These are phyloP conservation scores for Blastobotrys muscicola DNA, from an alignment of 805 yeast species.

Conservation along the genomic window DNA sequence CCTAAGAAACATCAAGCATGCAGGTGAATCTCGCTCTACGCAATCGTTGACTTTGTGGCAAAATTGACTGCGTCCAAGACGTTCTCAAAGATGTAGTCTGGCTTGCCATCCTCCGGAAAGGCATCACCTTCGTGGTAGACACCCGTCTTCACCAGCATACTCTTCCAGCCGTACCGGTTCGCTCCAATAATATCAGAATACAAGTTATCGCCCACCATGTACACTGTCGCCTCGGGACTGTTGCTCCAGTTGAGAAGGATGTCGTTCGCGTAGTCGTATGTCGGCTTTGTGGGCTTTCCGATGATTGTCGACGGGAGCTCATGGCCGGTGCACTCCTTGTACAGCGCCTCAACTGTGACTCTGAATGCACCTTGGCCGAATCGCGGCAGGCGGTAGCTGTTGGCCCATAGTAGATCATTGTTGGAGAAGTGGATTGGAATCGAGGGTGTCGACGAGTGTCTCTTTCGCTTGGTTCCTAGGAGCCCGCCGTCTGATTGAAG, in stretches of 20 bases:
- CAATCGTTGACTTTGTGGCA: no score
- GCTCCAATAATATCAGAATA: slow-evolving; percentile 90
- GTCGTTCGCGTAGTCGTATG: slow-evolving; percentile 77
- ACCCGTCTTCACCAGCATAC: slow-evolving; percentile 78
- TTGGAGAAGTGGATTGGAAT: slow-evolving; percentile 74
- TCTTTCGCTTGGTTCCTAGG: slow-evolving; percentile 48
- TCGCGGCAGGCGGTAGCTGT: slow-evolving; percentile 64
- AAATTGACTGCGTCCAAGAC: slow-evolving; percentile 43
- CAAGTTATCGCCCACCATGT: slow-evolving; percentile 97
- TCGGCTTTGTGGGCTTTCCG: slow-evolving; percentile 75
- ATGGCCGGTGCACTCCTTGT: slow-evolving; percentile 44
- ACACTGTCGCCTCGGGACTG: slow-evolving; percentile 33
- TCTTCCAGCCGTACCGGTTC: slow-evolving; percentile 77
- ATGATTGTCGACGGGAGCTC: slow-evolving; percentile 46
- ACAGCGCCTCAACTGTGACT: slow-evolving; percentile 50
- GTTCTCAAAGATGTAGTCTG: slow-evolving; percentile 41
- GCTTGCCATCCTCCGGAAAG: slow-evolving; percentile 30
- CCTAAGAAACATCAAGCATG: no score
- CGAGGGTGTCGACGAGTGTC: slow-evolving; percentile 33
- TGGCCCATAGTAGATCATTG: slow-evolving; percentile 82
- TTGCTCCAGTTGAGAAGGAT: slow-evolving; percentile 43
- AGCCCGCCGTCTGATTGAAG: slow-evolving; percentile 54
- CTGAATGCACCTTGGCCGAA: slow-evolving; percentile 90
- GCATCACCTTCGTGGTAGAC: slow-evolving; percentile 59
- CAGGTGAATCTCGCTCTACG: no score